Percentiles rank a stretch among this genome's conserved stretches.
Evolutionary conservation across 257 asterid genomes (phyloP).

Genomic region (Solanum bulbocastanum): DNA sequence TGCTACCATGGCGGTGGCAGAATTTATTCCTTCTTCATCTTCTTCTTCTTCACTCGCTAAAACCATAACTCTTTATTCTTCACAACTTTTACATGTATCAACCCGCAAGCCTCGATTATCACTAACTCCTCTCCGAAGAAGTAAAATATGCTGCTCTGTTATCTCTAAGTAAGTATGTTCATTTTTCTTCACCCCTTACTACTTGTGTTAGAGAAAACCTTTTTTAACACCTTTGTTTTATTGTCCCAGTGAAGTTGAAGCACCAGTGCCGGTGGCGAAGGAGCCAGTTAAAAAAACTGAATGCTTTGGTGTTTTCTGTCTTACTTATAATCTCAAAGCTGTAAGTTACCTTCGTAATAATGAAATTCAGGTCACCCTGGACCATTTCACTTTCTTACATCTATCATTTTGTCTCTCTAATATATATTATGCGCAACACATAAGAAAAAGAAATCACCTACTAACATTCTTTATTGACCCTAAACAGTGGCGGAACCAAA

Average conservation of each 20-base stretch:
- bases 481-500: no score
- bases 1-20: slow-evolving; percentile 73
- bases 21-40: slow-evolving; percentile 14
- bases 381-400: no score
- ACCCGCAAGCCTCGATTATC: slow-evolving; percentile 21
- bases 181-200: not conserved
- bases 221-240: not conserved
- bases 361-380: not conserved
- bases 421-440: no score
- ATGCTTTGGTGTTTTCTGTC: slow-evolving; percentile 82
- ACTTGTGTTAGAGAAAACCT: not conserved
- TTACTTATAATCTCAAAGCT: slow-evolving; percentile 90
- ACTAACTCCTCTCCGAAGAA: slow-evolving; percentile 19
- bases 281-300: slow-evolving; percentile 51
- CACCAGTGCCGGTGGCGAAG: not conserved
- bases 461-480: no score
- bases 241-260: slow-evolving; percentile 35
- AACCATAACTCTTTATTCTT: slow-evolving; percentile 25
- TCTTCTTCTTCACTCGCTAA: not conserved
- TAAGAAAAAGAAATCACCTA: no score
- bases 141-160: slow-evolving; percentile 51
- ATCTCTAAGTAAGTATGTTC: slow-evolving; percentile 55
- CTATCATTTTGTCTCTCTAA: no score
- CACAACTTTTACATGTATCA: slow-evolving; percentile 37
- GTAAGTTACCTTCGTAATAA: slow-evolving; percentile 26